phyloP scores from a whole-genome alignment of 2,329 filamentous ascomycete genomes.

The Metarhizium rileyi region DNA sequence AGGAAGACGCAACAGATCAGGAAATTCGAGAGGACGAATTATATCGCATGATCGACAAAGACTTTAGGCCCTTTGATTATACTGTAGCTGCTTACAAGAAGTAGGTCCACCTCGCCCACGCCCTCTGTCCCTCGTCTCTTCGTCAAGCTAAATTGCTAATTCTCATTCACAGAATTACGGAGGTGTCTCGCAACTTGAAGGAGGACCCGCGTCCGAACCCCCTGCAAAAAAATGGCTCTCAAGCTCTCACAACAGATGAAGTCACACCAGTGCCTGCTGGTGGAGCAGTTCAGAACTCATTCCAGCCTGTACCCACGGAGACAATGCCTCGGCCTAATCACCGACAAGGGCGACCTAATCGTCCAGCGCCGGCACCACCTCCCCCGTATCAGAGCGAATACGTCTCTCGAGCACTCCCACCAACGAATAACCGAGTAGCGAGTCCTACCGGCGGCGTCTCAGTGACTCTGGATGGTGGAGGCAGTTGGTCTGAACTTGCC shows the following conservation, averaged over 20 bases:
- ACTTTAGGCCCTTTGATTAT: conserved; percentile 95
- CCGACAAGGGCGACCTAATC: conserved; percentile 15
- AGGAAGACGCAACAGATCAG: conserved; percentile 88
- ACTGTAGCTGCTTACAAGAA: conserved; percentile 70
- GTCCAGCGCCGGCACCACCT: conserved; percentile 30
- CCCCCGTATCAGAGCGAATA: conserved; percentile 34
- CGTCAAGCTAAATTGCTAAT: conserved; percentile 11
- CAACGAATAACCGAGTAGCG: conserved; percentile 58
- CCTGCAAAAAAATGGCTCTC: conserved; percentile 19
- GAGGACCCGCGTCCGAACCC: conserved; percentile 8
- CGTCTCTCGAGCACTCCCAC: conserved; percentile 35
- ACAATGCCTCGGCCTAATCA: conserved; percentile 14
- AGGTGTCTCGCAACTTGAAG: conserved; percentile 13
- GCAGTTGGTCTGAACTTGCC: conserved; percentile 85
- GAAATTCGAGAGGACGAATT: conserved; percentile 92
- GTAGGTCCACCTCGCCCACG: conserved; percentile 32
- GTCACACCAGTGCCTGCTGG: conserved; percentile 29
- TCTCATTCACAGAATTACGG: conserved; percentile 26
- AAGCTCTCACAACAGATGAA: conserved; percentile 44
- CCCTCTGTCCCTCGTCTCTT: neutral
- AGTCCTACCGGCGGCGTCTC: conserved; percentile 79
- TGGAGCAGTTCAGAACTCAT: conserved; percentile 1
- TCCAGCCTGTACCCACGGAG: conserved; percentile 9
- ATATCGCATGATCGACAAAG: conserved; percentile 85
- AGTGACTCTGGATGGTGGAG: conserved; percentile 79